Conservation (phyloP, 2,329 filamentous ascomycete genomes). For the Aspergillus sp. region DNA sequence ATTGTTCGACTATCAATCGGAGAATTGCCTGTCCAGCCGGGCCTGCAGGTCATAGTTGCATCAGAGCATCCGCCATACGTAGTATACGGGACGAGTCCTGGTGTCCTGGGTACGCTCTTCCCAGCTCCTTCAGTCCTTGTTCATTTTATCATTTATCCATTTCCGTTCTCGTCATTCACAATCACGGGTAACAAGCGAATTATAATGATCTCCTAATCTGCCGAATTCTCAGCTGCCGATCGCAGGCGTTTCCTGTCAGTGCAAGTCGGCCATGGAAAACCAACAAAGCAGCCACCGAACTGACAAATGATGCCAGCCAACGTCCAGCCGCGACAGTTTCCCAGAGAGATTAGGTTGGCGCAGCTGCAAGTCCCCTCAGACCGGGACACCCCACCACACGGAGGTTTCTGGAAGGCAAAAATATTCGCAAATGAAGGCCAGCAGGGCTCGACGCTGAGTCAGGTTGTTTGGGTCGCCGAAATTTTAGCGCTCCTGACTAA, state of each 20-base stretch:
- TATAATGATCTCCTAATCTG: conserved; percentile 4
- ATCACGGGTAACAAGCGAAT: background rate
- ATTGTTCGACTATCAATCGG: too few species aligned
- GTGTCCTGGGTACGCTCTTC: too few species aligned
- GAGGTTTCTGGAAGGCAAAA: conserved; percentile 1
- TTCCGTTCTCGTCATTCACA: background rate
- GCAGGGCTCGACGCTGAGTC: background rate
- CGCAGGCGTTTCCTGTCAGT: background rate
- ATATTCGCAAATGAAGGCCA: background rate
- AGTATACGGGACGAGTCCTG: background rate
- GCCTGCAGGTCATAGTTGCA: too few species aligned
- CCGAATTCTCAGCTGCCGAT: background rate
- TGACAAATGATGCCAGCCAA: too few species aligned
- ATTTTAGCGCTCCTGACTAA: too few species aligned
- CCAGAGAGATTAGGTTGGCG: too few species aligned
- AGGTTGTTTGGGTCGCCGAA: too few species aligned
- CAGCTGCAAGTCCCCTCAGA: too few species aligned
- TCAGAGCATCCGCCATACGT: background rate
- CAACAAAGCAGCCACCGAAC: background rate
- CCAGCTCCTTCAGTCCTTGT: too few species aligned
- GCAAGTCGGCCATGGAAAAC: background rate
- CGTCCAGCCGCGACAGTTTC: too few species aligned
- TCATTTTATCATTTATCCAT: too few species aligned
- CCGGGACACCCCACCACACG: background rate
- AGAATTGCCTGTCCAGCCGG: too few species aligned